A percentile compares a stretch with the other conserved stretches of the same genome.
Evolutionary conservation across 2,329 filamentous ascomycete genomes (phyloP).

Genomic region (Venturia carpophila): DNA sequence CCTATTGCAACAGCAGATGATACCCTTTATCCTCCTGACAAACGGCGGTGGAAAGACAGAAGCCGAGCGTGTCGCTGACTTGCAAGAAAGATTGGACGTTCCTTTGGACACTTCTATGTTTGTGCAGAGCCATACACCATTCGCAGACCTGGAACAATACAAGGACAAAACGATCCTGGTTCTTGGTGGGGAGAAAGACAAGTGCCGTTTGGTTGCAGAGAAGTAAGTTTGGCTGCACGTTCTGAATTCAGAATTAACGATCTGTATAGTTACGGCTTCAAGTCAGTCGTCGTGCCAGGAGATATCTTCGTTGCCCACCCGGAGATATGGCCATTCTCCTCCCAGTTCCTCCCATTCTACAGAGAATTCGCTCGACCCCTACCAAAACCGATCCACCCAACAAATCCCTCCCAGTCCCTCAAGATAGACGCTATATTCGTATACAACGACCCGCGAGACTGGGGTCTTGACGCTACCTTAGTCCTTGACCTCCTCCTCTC

Average conservation of each 20-base stretch:
- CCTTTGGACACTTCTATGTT: slow-evolving; percentile 61
- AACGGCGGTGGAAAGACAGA: slow-evolving; percentile 90
- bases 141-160: slow-evolving; percentile 59
- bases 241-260: neutral
- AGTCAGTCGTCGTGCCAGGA: slow-evolving; percentile 72
- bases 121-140: slow-evolving; percentile 87
- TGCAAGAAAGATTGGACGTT: slow-evolving; percentile 58
- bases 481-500: slow-evolving; percentile 80
- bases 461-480: slow-evolving; percentile 82
- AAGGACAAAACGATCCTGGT: slow-evolving; percentile 46
- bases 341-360: slow-evolving; percentile 57
- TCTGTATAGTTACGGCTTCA: slow-evolving; percentile 58
- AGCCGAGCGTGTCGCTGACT: slow-evolving; percentile 59
- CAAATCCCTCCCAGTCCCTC: slow-evolving; percentile 45
- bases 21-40: slow-evolving; percentile 90
- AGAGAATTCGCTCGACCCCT: slow-evolving; percentile 49
- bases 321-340: slow-evolving; percentile 75
- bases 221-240: slow-evolving; percentile 31
- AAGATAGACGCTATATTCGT: slow-evolving; percentile 88
- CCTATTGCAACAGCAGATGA: slow-evolving; percentile 63
- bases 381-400: slow-evolving; percentile 43
- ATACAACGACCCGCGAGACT: slow-evolving; percentile 94
- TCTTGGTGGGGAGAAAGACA: slow-evolving; percentile 40
- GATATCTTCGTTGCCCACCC: slow-evolving; percentile 72
- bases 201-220: slow-evolving; percentile 66